Evolutionary conservation across 495 filamentous ascomycete species (phyloP), one percentile per base, ranked within the genome.

Genomic region (Bacidia gigantensis): DNA sequence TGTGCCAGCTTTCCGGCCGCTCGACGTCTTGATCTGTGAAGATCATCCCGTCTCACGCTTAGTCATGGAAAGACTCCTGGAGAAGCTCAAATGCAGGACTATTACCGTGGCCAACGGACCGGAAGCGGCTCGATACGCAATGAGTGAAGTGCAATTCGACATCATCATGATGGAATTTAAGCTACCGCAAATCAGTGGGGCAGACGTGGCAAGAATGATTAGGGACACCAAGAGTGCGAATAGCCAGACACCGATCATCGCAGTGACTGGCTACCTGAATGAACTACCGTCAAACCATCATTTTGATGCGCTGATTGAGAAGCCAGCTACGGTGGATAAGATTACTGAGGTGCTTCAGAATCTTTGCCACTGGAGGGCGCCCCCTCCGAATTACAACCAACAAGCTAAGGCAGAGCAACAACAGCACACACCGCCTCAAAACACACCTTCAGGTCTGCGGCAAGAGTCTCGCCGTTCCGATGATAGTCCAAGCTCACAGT

Each of bases 151-250:
- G 41, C 73, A 86, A 54, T 97, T 80, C 50, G 92, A 98, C 67
- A 90, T 98, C 59, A 96, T 98, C 62, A 86, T 98, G 73, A 95
- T 94, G 64, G 92, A 98, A 65, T 95, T 83, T 70, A 92, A 87
- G 64, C 73, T 98, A 49, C 93, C 93, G 1, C 86, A 90, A 56
- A 85, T 96, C 49, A 95, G 89, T 60, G 92, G 92, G 12, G 83
- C 86, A 3, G 92, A 98, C 64, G 86, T 97, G 48, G 89, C 92
- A 24, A 83, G 92, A 22, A 97, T 98, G 92, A 85, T 98, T 51
- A 81, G 92, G 24, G 89, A 95, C 56, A 95, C 87, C 3, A 87
- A 90, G 65, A 95, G 95, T 65, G 77, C 84, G 20, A 98, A 98
- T 62, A 79, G 83, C n/a, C 79, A 87, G 59, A 98, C 92, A 0